Conservation (phyloP, 2,329 filamentous ascomycete species). For the Fusarium sp. region DNA sequence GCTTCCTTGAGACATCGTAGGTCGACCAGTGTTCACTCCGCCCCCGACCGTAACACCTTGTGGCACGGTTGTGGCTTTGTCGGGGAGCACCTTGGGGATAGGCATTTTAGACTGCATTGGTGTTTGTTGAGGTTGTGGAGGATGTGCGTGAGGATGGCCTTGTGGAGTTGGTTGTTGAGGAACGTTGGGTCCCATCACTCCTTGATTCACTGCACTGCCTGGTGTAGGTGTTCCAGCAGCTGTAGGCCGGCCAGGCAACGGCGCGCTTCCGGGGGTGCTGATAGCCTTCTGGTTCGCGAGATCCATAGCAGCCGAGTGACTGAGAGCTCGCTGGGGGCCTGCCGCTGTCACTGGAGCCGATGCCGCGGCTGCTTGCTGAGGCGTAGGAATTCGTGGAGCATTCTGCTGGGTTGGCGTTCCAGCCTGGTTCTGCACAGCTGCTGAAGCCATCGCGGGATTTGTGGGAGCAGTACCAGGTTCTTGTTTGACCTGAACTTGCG, state of each 20-base stretch:
- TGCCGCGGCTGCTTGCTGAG: conserved; percentile 60
- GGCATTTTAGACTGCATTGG: conserved; percentile 73
- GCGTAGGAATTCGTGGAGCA: conserved; percentile 60
- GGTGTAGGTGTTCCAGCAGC: conserved; percentile 47
- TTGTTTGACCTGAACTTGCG: conserved; percentile 46
- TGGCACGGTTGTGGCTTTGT: conserved; percentile 74
- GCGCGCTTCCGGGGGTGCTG: conserved; percentile 49
- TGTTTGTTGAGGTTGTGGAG: conserved; percentile 55
- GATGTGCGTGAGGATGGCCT: conserved; percentile 61
- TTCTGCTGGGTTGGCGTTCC: conserved; percentile 64
- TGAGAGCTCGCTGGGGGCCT: conserved; percentile 56
- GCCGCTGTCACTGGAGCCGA: conserved; percentile 52
- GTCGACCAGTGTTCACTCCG: conserved; percentile 73
- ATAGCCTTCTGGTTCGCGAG: conserved; percentile 58
- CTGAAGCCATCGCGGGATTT: conserved; percentile 58
- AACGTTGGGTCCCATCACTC: conserved; percentile 48
- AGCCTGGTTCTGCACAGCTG: conserved; percentile 52
- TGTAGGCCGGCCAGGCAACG: conserved; percentile 47
- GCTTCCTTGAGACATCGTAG: conserved; percentile 84
- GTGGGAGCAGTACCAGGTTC: conserved; percentile 57
- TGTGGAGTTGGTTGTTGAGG: conserved; percentile 48
- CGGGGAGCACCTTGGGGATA: conserved; percentile 82
- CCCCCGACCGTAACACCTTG: conserved; percentile 76
- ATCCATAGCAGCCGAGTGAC: conserved; percentile 62
- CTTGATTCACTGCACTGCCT: conserved; percentile 46